Evolutionary conservation across 2,329 filamentous ascomycete species (phyloP).

Genomic region (Xylogone sp.): DNA sequence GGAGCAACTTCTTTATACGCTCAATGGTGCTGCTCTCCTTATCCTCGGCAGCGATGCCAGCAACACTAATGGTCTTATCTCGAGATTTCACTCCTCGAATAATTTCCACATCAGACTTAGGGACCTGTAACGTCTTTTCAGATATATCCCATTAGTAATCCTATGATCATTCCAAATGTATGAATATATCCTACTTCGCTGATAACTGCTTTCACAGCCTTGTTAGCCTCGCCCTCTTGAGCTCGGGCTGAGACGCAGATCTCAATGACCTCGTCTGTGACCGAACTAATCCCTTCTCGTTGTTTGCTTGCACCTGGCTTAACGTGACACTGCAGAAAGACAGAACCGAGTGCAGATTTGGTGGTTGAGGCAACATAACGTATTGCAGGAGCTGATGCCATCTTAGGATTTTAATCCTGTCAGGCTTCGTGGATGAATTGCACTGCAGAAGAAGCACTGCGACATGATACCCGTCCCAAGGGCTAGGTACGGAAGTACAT

Average conservation of each 20-base stretch:
- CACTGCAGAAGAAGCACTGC: no score
- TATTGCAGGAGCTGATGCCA: conserved; percentile 29
- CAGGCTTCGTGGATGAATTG: no score
- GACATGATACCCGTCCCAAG: no score
- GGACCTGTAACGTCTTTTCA: conserved; percentile 50
- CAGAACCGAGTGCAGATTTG: conserved; percentile 39
- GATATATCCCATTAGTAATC: neutral
- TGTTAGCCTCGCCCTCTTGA: conserved; percentile 65
- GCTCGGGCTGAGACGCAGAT: conserved; percentile 64
- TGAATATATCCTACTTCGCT: conserved; percentile 44
- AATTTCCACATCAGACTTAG: conserved; percentile 61
- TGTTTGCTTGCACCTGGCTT: conserved; percentile 61
- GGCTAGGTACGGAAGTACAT: no score
- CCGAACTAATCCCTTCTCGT: conserved; percentile 55
- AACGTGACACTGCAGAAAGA: conserved; percentile 63
- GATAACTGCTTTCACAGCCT: conserved; percentile 59
- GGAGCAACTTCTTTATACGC: conserved; percentile 17
- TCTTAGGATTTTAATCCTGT: conserved; percentile 3
- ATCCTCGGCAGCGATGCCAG: conserved; percentile 25
- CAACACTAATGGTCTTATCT: conserved; percentile 54
- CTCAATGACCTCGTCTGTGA: conserved; percentile 56
- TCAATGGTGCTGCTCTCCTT: conserved; percentile 28
- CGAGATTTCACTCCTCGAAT: conserved; percentile 59
- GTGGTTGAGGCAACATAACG: conserved; percentile 45
- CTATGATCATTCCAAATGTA: neutral